Evolutionary conservation across 371 early-diverging fungal species (phyloP).

Genomic region (Mortierella sp.): DNA sequence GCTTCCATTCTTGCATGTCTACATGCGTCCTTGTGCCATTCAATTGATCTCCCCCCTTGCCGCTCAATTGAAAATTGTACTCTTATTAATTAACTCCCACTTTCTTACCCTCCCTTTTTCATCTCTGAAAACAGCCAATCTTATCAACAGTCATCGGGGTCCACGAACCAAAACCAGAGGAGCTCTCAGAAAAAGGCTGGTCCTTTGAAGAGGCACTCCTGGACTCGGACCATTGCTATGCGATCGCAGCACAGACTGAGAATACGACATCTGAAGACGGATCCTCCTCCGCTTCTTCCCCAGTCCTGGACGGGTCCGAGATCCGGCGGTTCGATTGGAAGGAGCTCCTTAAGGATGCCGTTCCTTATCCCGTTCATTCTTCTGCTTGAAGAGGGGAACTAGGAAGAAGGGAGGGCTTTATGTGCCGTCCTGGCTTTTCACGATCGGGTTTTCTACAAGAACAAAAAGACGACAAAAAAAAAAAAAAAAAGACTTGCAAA

Average conservation of each 20-base stretch:
- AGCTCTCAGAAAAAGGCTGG: slow-evolving; percentile 36
- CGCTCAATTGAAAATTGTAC: not conserved
- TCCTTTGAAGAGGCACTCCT: slow-evolving; percentile 49
- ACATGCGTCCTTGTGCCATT: too few species aligned
- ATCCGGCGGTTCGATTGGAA: slow-evolving; percentile 37
- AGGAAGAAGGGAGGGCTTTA: not conserved
- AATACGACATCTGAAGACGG: not conserved
- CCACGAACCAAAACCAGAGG: slow-evolving; percentile 24
- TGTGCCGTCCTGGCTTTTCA: not conserved
- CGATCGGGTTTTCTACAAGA: not conserved
- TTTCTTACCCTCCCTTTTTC: not conserved
- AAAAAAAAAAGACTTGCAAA: too few species aligned
- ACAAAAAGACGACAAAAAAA: not conserved
- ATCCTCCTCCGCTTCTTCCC: not conserved
- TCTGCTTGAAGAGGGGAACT: not conserved
- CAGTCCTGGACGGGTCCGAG: slow-evolving; percentile 36
- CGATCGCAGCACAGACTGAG: slow-evolving; percentile 41
- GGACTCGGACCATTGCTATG: slow-evolving; percentile 48
- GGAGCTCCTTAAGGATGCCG: slow-evolving; percentile 39
- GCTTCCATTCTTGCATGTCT: not conserved
- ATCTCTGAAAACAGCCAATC: slow-evolving; percentile 22
- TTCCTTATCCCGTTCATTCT: slow-evolving; percentile 30
- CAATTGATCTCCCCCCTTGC: not conserved
- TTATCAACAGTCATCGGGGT: slow-evolving; percentile 33
- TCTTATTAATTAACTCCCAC: not conserved